These are phyloP conservation scores for Coniochaeta sp. DNA, from an alignment of 2,329 filamentous ascomycete genomes.

Conservation along the genomic window DNA sequence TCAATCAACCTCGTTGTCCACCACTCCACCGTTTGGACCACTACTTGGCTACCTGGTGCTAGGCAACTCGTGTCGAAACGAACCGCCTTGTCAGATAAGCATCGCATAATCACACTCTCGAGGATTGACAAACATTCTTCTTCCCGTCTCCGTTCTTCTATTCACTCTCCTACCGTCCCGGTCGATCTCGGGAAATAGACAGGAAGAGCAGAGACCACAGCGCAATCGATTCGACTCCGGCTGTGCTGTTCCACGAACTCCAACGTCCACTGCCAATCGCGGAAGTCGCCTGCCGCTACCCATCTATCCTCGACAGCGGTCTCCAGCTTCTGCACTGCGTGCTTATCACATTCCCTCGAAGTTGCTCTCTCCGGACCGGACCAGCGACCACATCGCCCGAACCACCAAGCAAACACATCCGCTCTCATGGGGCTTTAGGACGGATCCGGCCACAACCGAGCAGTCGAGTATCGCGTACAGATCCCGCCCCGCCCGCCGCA, in stretches of 20 bases:
- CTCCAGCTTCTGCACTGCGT: background rate
- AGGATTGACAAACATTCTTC: background rate
- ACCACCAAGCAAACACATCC: background rate
- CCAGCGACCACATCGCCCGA: background rate
- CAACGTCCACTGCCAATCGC: background rate
- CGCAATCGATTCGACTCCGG: background rate
- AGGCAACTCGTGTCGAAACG: background rate
- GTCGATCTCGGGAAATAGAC: background rate
- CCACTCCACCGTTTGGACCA: background rate
- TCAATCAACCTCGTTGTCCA: background rate
- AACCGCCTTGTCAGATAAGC: background rate
- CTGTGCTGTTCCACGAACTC: background rate
- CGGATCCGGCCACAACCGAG: background rate
- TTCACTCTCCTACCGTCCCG: background rate
- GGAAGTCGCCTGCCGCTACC: background rate
- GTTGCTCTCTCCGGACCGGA: background rate
- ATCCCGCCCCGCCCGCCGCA: background rate
- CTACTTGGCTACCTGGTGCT: background rate
- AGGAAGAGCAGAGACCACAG: background rate
- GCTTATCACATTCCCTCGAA: background rate
- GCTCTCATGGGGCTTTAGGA: background rate
- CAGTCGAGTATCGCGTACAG: background rate
- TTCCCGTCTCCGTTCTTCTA: background rate
- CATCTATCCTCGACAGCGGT: background rate
- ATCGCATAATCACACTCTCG: background rate